Evolutionary conservation across 2,329 filamentous ascomycete species (phyloP).

Genomic region (Exophiala sideris): DNA sequence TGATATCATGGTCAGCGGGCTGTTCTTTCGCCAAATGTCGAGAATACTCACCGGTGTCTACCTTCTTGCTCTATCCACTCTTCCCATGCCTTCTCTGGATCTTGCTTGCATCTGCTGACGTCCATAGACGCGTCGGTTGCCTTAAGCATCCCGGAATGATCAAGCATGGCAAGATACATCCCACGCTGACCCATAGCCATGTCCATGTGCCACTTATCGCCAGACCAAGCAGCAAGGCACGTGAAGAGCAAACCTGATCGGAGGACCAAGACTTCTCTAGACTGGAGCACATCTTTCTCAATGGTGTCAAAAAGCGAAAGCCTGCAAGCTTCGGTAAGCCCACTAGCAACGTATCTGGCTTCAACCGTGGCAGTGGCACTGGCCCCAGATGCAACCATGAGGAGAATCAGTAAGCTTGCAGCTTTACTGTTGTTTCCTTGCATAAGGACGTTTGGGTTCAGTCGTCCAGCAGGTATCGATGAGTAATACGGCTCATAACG

Average conservation of each 20-base stretch:
- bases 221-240: conserved; percentile 67
- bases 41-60: conserved; percentile 54
- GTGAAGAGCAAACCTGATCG: conserved; percentile 66
- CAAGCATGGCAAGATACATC: conserved; percentile 71
- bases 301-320: conserved; percentile 70
- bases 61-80: conserved; percentile 65
- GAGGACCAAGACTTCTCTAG: conserved; percentile 61
- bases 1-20: conserved; percentile 32
- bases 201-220: conserved; percentile 75
- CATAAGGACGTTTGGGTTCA: conserved; percentile 67
- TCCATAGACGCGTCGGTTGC: conserved; percentile 46
- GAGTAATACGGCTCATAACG: conserved; percentile 66
- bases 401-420: conserved; percentile 62
- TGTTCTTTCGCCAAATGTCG: not conserved
- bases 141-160: conserved; percentile 66
- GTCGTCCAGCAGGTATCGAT: conserved; percentile 55
- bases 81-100: conserved; percentile 56
- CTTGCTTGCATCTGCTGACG: conserved; percentile 43
- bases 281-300: conserved; percentile 67
- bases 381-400: conserved; percentile 71
- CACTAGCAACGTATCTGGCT: conserved; percentile 63
- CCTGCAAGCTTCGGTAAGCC: conserved; percentile 67
- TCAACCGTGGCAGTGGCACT: conserved; percentile 63
- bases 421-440: conserved; percentile 60
- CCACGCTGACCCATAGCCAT: conserved; percentile 70